Evolutionary conservation across 1,139 yeast species (phyloP).

Genomic region (Geotrichum australiense): DNA sequence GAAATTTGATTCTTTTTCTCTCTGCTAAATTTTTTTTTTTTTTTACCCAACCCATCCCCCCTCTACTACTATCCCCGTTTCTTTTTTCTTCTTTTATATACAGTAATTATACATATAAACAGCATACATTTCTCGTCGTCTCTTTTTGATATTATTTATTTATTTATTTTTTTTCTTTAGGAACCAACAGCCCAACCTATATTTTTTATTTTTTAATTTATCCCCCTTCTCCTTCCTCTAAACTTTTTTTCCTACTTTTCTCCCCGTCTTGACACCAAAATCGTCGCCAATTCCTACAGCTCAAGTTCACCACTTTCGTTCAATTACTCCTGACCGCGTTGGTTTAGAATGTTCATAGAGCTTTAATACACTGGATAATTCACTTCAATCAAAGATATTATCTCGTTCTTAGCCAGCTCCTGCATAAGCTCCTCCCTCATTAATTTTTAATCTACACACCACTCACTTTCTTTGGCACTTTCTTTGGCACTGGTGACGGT

Average conservation of each 20-base stretch:
- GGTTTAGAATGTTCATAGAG: too few species aligned
- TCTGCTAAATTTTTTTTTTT: neutral
- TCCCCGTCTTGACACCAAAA: neutral
- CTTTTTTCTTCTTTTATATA: neutral
- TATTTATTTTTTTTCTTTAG: neutral
- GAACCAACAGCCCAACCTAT: too few species aligned
- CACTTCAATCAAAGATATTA: too few species aligned
- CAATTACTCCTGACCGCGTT: too few species aligned
- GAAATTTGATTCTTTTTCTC: neutral
- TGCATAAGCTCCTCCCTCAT: too few species aligned
- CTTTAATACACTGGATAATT: too few species aligned
- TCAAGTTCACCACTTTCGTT: neutral
- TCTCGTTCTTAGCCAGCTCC: too few species aligned
- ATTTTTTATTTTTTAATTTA: neutral
- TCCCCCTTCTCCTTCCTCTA: neutral
- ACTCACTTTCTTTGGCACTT: too few species aligned
- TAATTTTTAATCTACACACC: too few species aligned
- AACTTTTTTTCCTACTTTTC: neutral
- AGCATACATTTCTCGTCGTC: neutral
- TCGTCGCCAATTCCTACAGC: neutral
- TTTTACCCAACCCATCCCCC: neutral
- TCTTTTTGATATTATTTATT: neutral
- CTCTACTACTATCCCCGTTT: neutral
- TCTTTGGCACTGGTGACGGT: too few species aligned
- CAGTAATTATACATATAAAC: too few species aligned